A percentile compares a stretch with the other conserved stretches of the same genome.
Evolutionary conservation across 805 yeast genomes (phyloP).

Genomic region (Candida taoyuanica): DNA sequence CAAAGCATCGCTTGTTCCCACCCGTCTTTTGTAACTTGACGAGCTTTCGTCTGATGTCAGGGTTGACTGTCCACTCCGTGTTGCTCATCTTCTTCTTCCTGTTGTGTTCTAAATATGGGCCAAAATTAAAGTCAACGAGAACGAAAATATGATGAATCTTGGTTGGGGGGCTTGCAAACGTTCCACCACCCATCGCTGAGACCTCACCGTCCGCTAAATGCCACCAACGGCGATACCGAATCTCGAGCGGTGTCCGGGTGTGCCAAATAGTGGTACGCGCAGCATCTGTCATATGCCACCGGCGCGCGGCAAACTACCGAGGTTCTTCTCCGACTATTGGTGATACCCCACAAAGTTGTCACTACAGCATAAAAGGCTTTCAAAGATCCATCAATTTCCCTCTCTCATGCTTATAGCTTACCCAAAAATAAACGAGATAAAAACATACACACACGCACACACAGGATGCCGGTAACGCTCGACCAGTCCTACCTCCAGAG

Average conservation of each 20-base stretch:
- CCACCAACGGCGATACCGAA: too few relatives aligned
- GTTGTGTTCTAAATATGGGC: not conserved
- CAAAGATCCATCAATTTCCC: too few relatives aligned
- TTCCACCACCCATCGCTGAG: not conserved
- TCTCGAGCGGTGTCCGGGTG: conserved; percentile 8
- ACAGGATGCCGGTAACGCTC: conserved; percentile 17
- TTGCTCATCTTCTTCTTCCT: not conserved
- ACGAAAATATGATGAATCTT: too few relatives aligned
- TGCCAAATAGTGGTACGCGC: not conserved
- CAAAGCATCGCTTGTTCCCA: conserved; percentile 84
- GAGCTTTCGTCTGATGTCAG: conserved; percentile 81
- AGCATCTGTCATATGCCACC: not conserved
- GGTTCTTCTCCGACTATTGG: conserved; percentile 1
- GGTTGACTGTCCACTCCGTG: conserved; percentile 80
- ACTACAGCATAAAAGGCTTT: too few relatives aligned
- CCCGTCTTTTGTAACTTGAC: conserved; percentile 75
- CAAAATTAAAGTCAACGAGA: not conserved
- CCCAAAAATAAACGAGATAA: too few relatives aligned
- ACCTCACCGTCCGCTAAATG: not conserved
- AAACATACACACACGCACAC: too few relatives aligned
- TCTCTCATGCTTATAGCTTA: too few relatives aligned
- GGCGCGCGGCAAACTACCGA: not conserved
- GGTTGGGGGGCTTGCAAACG: not conserved
- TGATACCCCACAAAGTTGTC: too few relatives aligned
- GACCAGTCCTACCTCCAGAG: conserved; percentile 26